These are phyloP conservation scores for Leucoagaricus sp. DNA, from an alignment of 1,284 basidiomycete species.

Conservation along the genomic window DNA sequence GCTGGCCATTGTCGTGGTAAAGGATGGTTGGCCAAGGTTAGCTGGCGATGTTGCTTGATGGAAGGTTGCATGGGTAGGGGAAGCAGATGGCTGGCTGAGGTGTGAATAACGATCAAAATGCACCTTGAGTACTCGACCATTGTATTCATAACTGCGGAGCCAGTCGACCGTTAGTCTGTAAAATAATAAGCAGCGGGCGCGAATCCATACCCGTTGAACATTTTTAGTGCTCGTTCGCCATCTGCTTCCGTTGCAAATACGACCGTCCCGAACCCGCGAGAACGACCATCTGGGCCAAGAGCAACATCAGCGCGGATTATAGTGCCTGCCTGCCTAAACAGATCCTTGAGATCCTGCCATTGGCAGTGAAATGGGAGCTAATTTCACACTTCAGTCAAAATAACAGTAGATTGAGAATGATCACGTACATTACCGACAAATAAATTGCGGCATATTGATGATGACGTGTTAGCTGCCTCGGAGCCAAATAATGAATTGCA, in stretches of 20 bases:
- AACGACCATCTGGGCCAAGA: constrained; percentile 82
- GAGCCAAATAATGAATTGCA: constrained; percentile 5
- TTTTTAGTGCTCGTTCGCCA: constrained; percentile 81
- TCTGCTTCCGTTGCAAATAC: constrained; percentile 84
- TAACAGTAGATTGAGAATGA: constrained; percentile 1
- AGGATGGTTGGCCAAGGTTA: constrained; percentile 13
- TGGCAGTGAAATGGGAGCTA: constrained; percentile 95
- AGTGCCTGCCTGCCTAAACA: constrained; percentile 86
- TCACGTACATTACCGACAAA: constrained; percentile 71
- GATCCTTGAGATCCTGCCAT: constrained; percentile 97
- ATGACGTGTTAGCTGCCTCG: constrained; percentile 14
- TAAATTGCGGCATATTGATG: constrained; percentile 50
- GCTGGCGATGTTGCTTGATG: constrained; percentile 30
- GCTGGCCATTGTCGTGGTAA: constrained; percentile 18
- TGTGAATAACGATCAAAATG: constrained; percentile 80
- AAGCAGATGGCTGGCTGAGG: constrained; percentile 30
- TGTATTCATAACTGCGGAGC: constrained; percentile 75
- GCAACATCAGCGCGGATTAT: constrained; percentile 90
- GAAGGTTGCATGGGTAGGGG: constrained; percentile 21
- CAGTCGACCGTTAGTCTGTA: constrained; percentile 9
- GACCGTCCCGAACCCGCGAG: constrained; percentile 88
- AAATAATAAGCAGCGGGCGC: background rate
- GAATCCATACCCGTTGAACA: constrained; percentile 80
- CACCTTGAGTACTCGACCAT: constrained; percentile 82
- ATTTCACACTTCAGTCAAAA: constrained; percentile 7